phyloP scores from a whole-genome alignment of 345 rosid species.

The Punica granatum region DNA sequence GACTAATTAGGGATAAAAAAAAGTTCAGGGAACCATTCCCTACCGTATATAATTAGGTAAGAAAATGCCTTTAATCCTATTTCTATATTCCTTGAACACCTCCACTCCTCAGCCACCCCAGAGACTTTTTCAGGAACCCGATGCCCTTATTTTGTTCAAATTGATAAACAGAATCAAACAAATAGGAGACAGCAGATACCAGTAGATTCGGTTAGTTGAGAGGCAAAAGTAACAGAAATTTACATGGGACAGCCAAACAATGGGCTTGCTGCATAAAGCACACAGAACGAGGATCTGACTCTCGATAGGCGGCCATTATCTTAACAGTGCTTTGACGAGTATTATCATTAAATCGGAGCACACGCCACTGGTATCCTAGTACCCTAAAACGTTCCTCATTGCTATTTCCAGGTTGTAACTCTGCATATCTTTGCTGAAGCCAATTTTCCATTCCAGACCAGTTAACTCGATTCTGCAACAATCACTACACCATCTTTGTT shows the following conservation, averaged over 20 bases:
- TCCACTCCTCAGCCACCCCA: not conserved
- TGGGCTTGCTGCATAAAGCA: conserved; percentile 72
- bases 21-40: not conserved
- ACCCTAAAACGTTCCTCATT: conserved; percentile 34
- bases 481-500: not conserved
- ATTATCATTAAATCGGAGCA: conserved; percentile 66
- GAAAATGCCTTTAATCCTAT: too few species aligned
- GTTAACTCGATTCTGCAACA: conserved; percentile 39
- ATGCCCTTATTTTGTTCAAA: not conserved
- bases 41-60: too few species aligned
- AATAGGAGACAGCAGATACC: not conserved
- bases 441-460: conserved; percentile 77
- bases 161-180: not conserved
- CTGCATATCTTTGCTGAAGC: conserved; percentile 56
- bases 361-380: conserved; percentile 86
- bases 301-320: conserved; percentile 64
- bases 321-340: conserved; percentile 88
- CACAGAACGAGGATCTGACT: conserved; percentile 39
- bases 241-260: conserved; percentile 89
- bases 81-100: not conserved
- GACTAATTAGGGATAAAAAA: not conserved
- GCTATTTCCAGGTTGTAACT: conserved; percentile 26
- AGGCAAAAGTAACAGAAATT: conserved; percentile 6
- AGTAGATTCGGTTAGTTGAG: not conserved
- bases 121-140: not conserved